Conservation (phyloP, 164 flowering plant genomes). For the Annona cherimola region DNA sequence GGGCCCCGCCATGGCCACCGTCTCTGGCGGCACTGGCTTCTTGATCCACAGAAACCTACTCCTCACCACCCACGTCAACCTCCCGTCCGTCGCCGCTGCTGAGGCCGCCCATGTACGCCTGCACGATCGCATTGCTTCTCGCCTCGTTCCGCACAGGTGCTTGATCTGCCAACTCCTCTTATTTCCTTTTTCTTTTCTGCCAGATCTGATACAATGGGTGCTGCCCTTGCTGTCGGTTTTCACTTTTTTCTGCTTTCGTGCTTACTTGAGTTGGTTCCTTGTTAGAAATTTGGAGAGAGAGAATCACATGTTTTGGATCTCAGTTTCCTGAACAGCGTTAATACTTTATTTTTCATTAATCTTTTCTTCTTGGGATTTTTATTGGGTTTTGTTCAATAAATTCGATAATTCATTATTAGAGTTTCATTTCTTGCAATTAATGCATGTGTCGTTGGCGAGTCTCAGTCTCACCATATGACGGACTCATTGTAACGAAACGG, state of each 20-base stretch:
- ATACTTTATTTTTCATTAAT: too few relatives aligned
- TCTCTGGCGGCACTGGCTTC: slow-evolving; percentile 54
- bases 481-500: too few relatives aligned
- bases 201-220: not conserved
- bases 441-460: too few relatives aligned
- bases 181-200: not conserved
- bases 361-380: too few relatives aligned
- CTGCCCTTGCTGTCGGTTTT: not conserved
- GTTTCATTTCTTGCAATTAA: too few relatives aligned
- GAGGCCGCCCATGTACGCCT: slow-evolving; percentile 79
- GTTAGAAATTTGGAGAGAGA: not conserved
- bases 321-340: too few relatives aligned
- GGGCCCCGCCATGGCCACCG: slow-evolving; percentile 58
- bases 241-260: not conserved
- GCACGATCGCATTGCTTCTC: slow-evolving; percentile 57
- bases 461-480: too few relatives aligned
- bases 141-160: slow-evolving; percentile 84
- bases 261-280: not conserved
- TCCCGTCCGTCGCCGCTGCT: slow-evolving; percentile 71
- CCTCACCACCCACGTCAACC: slow-evolving; percentile 71
- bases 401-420: too few relatives aligned
- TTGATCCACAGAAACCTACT: slow-evolving; percentile 74
- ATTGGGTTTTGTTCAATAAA: too few relatives aligned
- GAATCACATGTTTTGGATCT: too few relatives aligned
- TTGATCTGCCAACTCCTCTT: not conserved